These are phyloP conservation scores for Fomitiporia mediterranea DNA, from an alignment of 1,284 basidiomycete genomes.

Conservation along the genomic window DNA sequence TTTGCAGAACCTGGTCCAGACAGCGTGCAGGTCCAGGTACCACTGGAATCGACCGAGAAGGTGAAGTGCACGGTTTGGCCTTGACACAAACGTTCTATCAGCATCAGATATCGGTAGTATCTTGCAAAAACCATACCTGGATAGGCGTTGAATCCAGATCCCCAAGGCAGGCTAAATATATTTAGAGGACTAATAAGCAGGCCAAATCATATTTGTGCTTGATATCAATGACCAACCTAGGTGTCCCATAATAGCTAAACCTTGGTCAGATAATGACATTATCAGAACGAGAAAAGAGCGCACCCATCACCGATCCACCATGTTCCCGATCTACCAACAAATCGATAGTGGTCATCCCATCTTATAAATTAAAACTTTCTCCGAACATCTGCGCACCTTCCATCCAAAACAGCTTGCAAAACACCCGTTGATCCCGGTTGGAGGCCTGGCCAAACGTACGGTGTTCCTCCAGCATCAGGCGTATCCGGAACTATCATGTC, in stretches of 20 bases:
- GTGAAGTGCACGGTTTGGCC: slow-evolving; percentile 23
- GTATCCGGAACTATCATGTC: slow-evolving; percentile 22
- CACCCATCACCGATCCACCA: slow-evolving; percentile 23
- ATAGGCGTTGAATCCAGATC: slow-evolving; percentile 22
- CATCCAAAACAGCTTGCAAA: slow-evolving; percentile 23
- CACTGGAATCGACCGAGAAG: slow-evolving; percentile 18
- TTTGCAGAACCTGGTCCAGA: slow-evolving; percentile 18
- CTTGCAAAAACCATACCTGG: slow-evolving; percentile 8
- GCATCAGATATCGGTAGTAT: background rate
- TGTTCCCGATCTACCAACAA: slow-evolving; percentile 1
- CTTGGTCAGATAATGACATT: background rate
- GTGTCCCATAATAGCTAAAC: slow-evolving; percentile 20
- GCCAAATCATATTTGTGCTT: background rate
- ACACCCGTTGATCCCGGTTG: slow-evolving; percentile 23
- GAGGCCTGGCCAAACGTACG: slow-evolving; percentile 24
- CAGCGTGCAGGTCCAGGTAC: slow-evolving; percentile 23
- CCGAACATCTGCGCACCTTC: slow-evolving; percentile 8
- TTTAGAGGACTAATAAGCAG: background rate
- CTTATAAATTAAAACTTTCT: background rate
- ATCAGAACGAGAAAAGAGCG: background rate
- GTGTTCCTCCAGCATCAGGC: slow-evolving; percentile 20
- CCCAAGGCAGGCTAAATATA: slow-evolving; percentile 19
- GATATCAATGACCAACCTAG: slow-evolving; percentile 3
- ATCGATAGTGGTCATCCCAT: too few relatives aligned
- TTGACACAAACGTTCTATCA: background rate